phyloP scores from a whole-genome alignment of 306 rosid species.

The Sindora glabra region DNA sequence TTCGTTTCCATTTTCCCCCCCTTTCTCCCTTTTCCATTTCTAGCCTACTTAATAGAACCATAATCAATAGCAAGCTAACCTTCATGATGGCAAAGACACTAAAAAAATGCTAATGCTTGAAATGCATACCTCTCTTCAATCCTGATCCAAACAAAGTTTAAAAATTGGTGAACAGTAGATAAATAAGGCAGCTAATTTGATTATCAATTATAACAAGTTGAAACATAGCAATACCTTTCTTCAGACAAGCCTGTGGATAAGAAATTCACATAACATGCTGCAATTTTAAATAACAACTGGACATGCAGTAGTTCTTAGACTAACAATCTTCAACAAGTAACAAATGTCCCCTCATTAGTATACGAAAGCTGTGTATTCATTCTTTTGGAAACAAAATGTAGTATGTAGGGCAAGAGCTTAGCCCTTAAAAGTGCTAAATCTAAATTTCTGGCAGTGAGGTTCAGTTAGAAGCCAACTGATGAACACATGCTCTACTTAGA shows the following conservation, averaged over 20 bases:
- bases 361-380: constrained; percentile 2
- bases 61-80: constrained; percentile 76
- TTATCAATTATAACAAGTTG: constrained; percentile 96
- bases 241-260: constrained; percentile 95
- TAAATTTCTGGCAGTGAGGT: neutral
- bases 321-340: constrained; percentile 21
- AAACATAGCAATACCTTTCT: constrained; percentile 96
- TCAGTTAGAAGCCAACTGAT: neutral
- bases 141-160: constrained; percentile 97
- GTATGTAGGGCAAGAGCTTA: neutral
- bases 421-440: neutral
- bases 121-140: constrained; percentile 98
- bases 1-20: neutral
- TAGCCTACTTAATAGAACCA: constrained; percentile 31
- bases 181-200: constrained; percentile 90
- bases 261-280: constrained; percentile 90
- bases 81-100: constrained; percentile 64
- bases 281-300: constrained; percentile 59
- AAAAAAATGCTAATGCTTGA: constrained; percentile 76
- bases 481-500: constrained; percentile 4
- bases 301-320: constrained; percentile 30
- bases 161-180: constrained; percentile 97
- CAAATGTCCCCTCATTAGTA: too few species aligned
- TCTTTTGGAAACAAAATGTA: neutral
- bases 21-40: constrained; percentile 20